These are phyloP conservation scores for Xerocomellus amylosporus DNA, from an alignment of 768 basidiomycete species.

Conservation along the genomic window DNA sequence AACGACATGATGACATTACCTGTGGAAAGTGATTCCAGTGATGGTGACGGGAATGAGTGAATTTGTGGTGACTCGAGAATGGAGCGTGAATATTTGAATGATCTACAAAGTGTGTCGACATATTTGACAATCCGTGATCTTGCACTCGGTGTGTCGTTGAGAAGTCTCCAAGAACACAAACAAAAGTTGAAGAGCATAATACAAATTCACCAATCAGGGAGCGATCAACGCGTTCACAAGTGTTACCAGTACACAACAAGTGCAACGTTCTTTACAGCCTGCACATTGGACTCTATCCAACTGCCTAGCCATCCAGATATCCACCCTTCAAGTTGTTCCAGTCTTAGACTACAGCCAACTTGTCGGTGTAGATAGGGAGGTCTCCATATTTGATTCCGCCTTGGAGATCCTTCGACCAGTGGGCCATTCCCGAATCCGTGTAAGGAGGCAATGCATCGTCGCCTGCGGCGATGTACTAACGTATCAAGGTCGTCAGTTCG, in stretches of 20 bases:
- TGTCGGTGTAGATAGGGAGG: slow-evolving; percentile 43
- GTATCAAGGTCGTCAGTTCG: not conserved
- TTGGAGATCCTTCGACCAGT: slow-evolving; percentile 25
- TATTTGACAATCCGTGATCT: not conserved
- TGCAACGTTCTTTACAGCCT: not conserved
- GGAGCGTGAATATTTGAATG: not conserved
- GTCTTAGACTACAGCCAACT: slow-evolving; percentile 13
- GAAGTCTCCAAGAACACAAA: not conserved
- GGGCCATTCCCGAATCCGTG: slow-evolving; percentile 25
- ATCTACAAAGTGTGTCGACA: slow-evolving; percentile 1
- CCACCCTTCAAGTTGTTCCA: not conserved
- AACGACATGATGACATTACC: slow-evolving; percentile 70
- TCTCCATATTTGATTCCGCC: slow-evolving; percentile 36
- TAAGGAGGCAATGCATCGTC: slow-evolving; percentile 34
- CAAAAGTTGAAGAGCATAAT: not conserved
- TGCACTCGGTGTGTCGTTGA: not conserved
- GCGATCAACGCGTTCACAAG: slow-evolving; percentile 20
- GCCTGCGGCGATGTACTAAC: slow-evolving; percentile 40
- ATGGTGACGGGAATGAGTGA: slow-evolving; percentile 10
- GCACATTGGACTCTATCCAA: slow-evolving; percentile 10
- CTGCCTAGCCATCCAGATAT: not conserved
- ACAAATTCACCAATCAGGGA: not conserved
- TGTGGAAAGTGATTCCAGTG: slow-evolving; percentile 22
- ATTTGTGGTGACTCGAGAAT: not conserved
- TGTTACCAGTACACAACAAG: slow-evolving; percentile 10